These are phyloP conservation scores for Skeletonema menzelii DNA, from an alignment of 108 stramenopile species.

Conservation along the genomic window DNA sequence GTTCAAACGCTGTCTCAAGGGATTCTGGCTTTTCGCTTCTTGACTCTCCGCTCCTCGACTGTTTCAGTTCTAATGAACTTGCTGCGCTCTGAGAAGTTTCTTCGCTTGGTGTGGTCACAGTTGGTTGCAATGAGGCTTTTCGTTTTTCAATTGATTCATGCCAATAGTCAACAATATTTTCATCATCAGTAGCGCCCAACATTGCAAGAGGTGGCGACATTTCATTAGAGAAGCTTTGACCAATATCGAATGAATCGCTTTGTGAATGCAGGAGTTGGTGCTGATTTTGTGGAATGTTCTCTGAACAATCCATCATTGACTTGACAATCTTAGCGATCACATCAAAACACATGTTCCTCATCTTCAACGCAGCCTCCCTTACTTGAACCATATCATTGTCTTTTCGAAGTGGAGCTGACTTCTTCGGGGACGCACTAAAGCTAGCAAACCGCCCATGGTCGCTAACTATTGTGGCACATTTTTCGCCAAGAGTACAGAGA, in stretches of 20 bases:
- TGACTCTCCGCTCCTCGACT: constrained; percentile 38
- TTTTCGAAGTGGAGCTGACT: constrained; percentile 9
- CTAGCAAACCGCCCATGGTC: constrained; percentile 62
- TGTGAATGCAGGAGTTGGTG: constrained; percentile 17
- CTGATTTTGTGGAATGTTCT: constrained; percentile 31
- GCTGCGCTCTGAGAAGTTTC: not conserved
- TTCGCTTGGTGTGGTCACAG: not conserved
- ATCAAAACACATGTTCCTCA: constrained; percentile 74
- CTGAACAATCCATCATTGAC: constrained; percentile 54
- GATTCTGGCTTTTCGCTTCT: constrained; percentile 45
- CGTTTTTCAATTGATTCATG: constrained; percentile 54
- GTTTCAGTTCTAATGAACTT: not conserved
- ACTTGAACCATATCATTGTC: constrained; percentile 30
- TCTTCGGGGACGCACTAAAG: constrained; percentile 30
- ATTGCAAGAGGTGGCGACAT: constrained; percentile 34
- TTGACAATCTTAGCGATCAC: constrained; percentile 64
- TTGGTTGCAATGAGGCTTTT: constrained; percentile 26
- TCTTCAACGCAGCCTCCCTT: constrained; percentile 62
- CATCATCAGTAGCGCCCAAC: constrained; percentile 21
- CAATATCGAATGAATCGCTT: constrained; percentile 10
- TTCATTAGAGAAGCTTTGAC: constrained; percentile 5
- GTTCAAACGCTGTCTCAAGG: constrained; percentile 67
- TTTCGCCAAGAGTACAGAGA: constrained; percentile 78
- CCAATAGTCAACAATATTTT: constrained; percentile 63
- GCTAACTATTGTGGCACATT: constrained; percentile 65